Base-by-base conservation (phyloP, 2,329 filamentous ascomycete species). In the Cercospora sojina region DNA sequence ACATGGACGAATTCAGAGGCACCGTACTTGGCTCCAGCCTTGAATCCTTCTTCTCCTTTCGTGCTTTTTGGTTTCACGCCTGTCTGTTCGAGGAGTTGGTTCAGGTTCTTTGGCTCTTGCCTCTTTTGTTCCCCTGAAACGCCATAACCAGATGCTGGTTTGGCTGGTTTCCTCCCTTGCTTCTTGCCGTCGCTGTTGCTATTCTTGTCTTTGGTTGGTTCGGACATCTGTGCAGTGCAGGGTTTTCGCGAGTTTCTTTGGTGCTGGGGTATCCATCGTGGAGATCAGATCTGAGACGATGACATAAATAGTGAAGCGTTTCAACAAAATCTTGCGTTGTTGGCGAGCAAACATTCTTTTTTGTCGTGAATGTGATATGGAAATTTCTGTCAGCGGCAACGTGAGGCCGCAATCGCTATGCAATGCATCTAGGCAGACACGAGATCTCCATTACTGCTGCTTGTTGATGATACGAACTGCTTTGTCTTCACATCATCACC, bases 1-100 rank as follows among this genome's bases (percentile, higher is more conserved):
- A 71, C 59, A 10, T 70, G 64, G 20, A 62, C 66, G 51, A 71
- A 68, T 3, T 13, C 29, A 13, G 56, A 60, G 13, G 35, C 35
- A 41, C 31, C 61, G 9, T 59, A 29, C 18, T 47, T 55, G 55
- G 10, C 13, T 16, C 31, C 31, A 9, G 23, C 56, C 27, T 62
- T 35, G 25, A 43, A 20, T 29, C 35, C 38, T 41, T 65, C 47
- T 27, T 47, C 8, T n/a, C 16, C 18, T 65, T 51, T 55, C 41
- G 23, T 31, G 27, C 29, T 27, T 4, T 31, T 27, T 18, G 58
- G 12, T n/a, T 18, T 27, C 16, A 60, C 38, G 20, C 38, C 58
- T 12, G 58, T 60, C n/a, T 53, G 55, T 20, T 53, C 41, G 12
- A 47, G 55, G 13, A 35, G n/a, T 23, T 51, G 51, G 31, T 23